Conservation (phyloP, 2,329 filamentous ascomycete species). For the Trichophyton simii region DNA sequence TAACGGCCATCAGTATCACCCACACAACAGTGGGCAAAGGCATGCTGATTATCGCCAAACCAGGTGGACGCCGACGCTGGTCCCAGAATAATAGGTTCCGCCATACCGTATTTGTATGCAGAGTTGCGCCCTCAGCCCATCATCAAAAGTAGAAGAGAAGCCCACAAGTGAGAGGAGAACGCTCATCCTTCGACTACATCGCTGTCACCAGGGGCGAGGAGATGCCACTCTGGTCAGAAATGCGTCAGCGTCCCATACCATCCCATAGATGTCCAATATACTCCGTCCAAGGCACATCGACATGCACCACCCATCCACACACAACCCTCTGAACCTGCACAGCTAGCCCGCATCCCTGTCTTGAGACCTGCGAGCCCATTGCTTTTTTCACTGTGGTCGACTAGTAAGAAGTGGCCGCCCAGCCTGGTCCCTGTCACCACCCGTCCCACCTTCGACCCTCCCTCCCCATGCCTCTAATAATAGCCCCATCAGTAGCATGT, state of each 20-base stretch:
- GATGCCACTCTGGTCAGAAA: neutral
- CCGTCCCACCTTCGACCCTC: constrained; percentile 9
- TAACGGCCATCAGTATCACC: constrained; percentile 1
- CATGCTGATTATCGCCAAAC: neutral
- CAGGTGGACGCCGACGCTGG: constrained; percentile 1
- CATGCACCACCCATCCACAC: neutral
- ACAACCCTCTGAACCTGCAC: neutral
- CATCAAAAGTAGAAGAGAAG: neutral
- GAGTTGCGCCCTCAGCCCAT: constrained; percentile 1
- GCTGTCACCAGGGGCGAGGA: neutral
- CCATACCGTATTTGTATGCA: neutral
- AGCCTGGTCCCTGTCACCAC: constrained; percentile 12
- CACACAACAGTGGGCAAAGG: neutral
- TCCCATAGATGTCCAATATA: neutral
- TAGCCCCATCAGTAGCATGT: constrained; percentile 3
- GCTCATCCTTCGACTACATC: neutral
- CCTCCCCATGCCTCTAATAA: constrained; percentile 5
- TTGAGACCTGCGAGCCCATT: neutral
- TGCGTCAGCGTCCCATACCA: neutral
- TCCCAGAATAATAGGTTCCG: constrained; percentile 2
- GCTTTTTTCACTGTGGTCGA: neutral
- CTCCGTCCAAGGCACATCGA: neutral
- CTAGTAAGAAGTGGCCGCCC: constrained; percentile 4
- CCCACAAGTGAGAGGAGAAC: neutral
- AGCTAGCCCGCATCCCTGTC: constrained; percentile 1